A percentile compares a stretch with the other conserved stretches of the same genome.
Conservation (phyloP, 2,329 filamentous ascomycete genomes). For the Sporothrix inflata region DNA sequence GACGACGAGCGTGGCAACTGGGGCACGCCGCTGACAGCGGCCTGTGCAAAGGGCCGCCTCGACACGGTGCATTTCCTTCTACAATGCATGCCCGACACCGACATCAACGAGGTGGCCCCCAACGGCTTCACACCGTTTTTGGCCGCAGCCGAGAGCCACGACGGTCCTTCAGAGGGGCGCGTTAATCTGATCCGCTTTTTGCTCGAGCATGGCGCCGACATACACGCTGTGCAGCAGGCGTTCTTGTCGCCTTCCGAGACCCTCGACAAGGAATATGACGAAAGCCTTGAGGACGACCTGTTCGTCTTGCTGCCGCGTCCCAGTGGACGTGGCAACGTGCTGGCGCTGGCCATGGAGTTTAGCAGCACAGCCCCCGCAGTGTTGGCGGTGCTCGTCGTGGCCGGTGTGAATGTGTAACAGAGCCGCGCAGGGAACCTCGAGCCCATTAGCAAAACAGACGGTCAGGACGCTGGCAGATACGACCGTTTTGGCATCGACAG, state of each 20-base stretch:
- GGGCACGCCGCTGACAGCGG: slow-evolving; percentile 23
- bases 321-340: slow-evolving; percentile 18
- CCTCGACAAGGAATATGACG: slow-evolving; percentile 10
- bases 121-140: slow-evolving; percentile 19
- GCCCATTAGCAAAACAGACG: too few species aligned
- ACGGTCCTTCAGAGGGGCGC: background rate
- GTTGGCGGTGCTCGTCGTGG: slow-evolving; percentile 15
- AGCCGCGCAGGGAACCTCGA: background rate
- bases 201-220: slow-evolving; percentile 13
- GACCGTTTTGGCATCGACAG: background rate
- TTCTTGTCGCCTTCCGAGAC: background rate
- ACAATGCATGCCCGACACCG: slow-evolving; percentile 15
- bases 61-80: slow-evolving; percentile 21
- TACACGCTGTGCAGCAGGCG: background rate
- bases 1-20: background rate
- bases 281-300: background rate
- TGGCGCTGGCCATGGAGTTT: slow-evolving; percentile 9
- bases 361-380: background rate
- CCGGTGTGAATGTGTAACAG: slow-evolving; percentile 20
- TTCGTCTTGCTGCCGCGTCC: background rate
- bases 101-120: slow-evolving; percentile 23
- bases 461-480: too few species aligned
- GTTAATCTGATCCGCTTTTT: slow-evolving; percentile 12
- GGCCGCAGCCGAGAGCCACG: background rate
- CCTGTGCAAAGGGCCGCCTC: slow-evolving; percentile 15